A percentile compares a stretch with the other conserved stretches of the same genome.
Conservation (phyloP, 2,329 filamentous ascomycete genomes). For the Sporothrix inflata region DNA sequence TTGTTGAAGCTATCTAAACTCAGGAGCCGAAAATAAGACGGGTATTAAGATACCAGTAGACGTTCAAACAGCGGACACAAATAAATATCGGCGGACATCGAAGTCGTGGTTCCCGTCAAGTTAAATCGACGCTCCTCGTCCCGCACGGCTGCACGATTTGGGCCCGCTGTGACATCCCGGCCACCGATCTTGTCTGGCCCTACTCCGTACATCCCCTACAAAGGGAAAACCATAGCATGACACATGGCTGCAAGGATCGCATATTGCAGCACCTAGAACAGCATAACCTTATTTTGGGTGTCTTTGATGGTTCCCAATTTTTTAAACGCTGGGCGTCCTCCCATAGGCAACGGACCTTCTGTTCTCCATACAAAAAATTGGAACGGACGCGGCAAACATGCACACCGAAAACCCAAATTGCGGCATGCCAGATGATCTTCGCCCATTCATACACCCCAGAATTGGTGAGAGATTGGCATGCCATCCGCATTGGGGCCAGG, state of each 20-base stretch:
- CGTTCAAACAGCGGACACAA: background rate
- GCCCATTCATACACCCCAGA: background rate
- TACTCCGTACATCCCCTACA: background rate
- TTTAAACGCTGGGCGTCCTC: background rate
- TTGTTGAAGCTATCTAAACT: background rate
- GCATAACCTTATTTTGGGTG: no score
- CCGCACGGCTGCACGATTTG: background rate
- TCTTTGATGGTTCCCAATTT: background rate
- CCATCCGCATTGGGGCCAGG: background rate
- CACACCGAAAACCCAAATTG: background rate
- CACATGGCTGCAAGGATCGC: slow-evolving; percentile 13
- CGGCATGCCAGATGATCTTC: background rate
- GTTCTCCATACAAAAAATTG: slow-evolving; percentile 7
- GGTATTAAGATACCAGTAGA: background rate
- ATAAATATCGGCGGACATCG: background rate
- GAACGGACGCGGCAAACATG: background rate
- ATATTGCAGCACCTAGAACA: no score
- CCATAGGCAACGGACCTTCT: background rate
- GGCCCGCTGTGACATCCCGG: background rate
- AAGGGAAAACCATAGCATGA: background rate
- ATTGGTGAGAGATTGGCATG: background rate
- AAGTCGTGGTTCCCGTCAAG: background rate
- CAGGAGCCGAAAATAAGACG: background rate
- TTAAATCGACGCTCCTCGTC: background rate
- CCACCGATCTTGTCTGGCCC: slow-evolving; percentile 3